Evolutionary conservation across 805 yeast species (phyloP), one percentile per base, ranked within the genome.

Genomic region (Candida stauntonica): DNA sequence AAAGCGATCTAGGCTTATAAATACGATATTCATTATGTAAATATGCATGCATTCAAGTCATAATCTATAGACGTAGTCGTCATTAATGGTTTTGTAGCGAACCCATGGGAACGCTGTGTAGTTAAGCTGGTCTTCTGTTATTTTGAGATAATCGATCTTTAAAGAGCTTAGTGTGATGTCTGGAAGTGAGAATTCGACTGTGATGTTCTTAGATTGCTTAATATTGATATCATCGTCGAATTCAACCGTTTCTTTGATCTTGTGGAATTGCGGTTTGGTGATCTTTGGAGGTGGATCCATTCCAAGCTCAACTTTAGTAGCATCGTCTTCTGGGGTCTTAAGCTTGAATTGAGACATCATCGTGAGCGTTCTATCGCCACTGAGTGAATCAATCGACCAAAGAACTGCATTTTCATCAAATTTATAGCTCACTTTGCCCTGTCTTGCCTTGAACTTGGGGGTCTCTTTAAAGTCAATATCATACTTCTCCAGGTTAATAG

Each of bases 91-190:
- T 41, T 70, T 61, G 51, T 83, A 81, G 38, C 82, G 67, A 1
- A 84, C 81, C 94, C 94, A 84, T 0, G 93, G 89, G 53, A 84
- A 83, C 29, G 85, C 73, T 5, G 84, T 77, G 48, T 79, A 79
- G 36, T 72, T 66, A 52, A 82, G 57, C 36, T 68, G 70, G 5
- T 43, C 37, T 50, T 84, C 94, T 17, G 73, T 74, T 13, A 84
- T 81, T 45, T 79, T 77, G 35, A 84, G 57, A 48, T 78, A 84
- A 26, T 75, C 82, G 17, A 84, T 70, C 48, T 76, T 77, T 26
- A 84, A 59, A 0, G 87, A 87, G 30, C 86, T 77, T 44, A 79
- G 73, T 1, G 86, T 69, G 40, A 72, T 60, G 59, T 78, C 72
- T 3, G 85, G 85, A 31, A 85, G 70, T 44, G 79, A 77, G 51